Percentiles rank a stretch among this genome's conserved stretches.
Conservation (phyloP, 371 early-diverging fungal species). For the Rhizopus arrhizus region DNA sequence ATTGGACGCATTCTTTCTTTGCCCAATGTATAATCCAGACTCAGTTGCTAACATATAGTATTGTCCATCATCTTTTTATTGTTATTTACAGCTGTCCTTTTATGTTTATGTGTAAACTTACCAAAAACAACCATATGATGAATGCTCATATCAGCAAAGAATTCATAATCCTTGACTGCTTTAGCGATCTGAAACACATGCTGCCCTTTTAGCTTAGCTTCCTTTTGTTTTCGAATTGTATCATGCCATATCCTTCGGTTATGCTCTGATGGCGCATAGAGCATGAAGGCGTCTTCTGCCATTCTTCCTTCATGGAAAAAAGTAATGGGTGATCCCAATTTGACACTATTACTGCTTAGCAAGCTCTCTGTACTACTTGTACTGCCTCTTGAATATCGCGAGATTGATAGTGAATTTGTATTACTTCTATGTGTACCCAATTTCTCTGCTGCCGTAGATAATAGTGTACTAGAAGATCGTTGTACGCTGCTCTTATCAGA, state of each 20-base stretch:
- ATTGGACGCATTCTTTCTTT: constrained; percentile 9
- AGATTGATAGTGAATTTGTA: not conserved
- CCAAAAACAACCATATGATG: constrained; percentile 46
- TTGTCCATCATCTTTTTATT: constrained; percentile 32
- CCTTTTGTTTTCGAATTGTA: constrained; percentile 73
- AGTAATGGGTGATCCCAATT: constrained; percentile 62
- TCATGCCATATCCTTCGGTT: constrained; percentile 83
- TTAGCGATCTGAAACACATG: constrained; percentile 63
- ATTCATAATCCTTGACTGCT: constrained; percentile 33
- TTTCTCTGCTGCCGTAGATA: constrained; percentile 5
- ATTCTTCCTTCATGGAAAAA: constrained; percentile 78
- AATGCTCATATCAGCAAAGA: constrained; percentile 33
- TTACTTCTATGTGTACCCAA: not conserved
- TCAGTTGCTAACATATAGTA: constrained; percentile 46
- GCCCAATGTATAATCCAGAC: constrained; percentile 43
- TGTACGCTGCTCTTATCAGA: constrained; percentile 40
- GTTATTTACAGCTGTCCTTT: not conserved
- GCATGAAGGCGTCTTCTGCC: constrained; percentile 55
- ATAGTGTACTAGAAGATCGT: constrained; percentile 14
- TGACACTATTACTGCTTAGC: constrained; percentile 7
- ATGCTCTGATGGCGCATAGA: constrained; percentile 73
- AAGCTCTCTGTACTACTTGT: not conserved
- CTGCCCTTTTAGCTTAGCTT: constrained; percentile 51
- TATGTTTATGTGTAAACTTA: constrained; percentile 18
- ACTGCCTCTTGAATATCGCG: not conserved